Evolutionary conservation across 2,329 filamentous ascomycete species (phyloP), one percentile per base, ranked within the genome.

Genomic region (Hypocrella siamensis): DNA sequence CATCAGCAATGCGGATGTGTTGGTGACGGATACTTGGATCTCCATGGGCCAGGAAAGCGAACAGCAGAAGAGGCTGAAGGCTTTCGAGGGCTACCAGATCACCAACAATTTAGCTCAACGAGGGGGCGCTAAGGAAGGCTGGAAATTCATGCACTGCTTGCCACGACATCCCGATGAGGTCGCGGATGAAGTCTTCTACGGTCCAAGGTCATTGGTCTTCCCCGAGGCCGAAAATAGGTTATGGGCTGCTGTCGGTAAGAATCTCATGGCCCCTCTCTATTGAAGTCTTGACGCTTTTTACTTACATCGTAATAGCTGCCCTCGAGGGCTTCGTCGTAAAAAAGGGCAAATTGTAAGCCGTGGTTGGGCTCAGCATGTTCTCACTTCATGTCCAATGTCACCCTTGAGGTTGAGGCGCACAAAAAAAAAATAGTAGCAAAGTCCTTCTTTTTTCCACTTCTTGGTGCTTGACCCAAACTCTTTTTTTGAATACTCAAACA

Each of bases 111-210:
- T 98, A 42, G 88, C 85, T 2, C 70, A 77, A 55, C 68, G 76
- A 31, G 86, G 85, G 27, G 86, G 84, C 15, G 90, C 90, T 26
- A 93, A 90, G 53, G 65, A 79, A 11, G 70, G 70, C 40, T 98
- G 90, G 90, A 85, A 83, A 56, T 98, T 98, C 54, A 94, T 98
- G 90, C 90, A 98, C 62, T 98, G 90, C 53, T 58, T 98, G 36
- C 90, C 90, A 11, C 72, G 90, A 39, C 86, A 98, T 51, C 71
- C 72, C 0, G 88, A 98, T 54, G 90, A 98, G 60, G 90, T 98
- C 21, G 75, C 70, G 35, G 88, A 98, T 47, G 85, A 90, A 48
- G 86, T 98, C 2, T 96, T 98, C 51, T 94, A 96, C 56, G 76
- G 82, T 30, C 65, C 72, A 0, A 70, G 79, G 46, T 93, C 82